phyloP scores from a whole-genome alignment of 75 land plant species.

The Cryptomeria japonica region DNA sequence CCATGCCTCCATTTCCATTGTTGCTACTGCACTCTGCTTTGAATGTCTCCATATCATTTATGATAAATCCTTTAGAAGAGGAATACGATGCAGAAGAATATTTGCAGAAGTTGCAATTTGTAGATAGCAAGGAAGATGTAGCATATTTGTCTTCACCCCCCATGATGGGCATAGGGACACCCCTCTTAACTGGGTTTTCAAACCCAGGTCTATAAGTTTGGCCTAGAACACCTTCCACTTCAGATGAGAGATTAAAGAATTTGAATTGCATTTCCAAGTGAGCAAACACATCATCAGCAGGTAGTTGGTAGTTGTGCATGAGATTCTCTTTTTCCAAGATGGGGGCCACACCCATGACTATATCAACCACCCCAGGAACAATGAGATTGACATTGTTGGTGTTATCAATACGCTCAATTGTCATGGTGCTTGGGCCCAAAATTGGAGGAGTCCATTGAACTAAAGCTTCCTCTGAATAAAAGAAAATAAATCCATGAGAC shows the following conservation, averaged over 20 bases:
- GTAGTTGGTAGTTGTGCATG: constrained; percentile 16
- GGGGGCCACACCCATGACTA: too few species aligned
- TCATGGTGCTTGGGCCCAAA: too few species aligned
- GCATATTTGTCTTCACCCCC: constrained; percentile 63
- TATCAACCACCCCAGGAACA: too few species aligned
- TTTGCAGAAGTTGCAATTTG: constrained; percentile 32
- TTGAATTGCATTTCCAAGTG: constrained; percentile 32
- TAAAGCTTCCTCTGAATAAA: constrained; percentile 22
- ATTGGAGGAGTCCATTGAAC: not conserved
- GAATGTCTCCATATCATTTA: not conserved
- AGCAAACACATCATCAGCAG: constrained; percentile 45
- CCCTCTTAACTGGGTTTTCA: constrained; percentile 47
- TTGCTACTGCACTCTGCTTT: constrained; percentile 20
- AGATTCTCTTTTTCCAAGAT: too few species aligned
- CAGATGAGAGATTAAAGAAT: constrained; percentile 35
- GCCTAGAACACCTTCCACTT: constrained; percentile 62
- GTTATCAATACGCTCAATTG: too few species aligned
- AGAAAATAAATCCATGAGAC: constrained; percentile 11
- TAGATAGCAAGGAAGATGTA: constrained; percentile 42
- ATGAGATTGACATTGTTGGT: too few species aligned
- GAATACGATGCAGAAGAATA: not conserved
- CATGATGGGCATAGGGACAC: constrained; percentile 59
- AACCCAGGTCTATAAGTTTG: constrained; percentile 55
- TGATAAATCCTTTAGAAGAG: not conserved
- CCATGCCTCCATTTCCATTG: constrained; percentile 1